Evolutionary conservation across 208 protist genomes (phyloP).

Genomic region (Blechomonas ayalai): DNA sequence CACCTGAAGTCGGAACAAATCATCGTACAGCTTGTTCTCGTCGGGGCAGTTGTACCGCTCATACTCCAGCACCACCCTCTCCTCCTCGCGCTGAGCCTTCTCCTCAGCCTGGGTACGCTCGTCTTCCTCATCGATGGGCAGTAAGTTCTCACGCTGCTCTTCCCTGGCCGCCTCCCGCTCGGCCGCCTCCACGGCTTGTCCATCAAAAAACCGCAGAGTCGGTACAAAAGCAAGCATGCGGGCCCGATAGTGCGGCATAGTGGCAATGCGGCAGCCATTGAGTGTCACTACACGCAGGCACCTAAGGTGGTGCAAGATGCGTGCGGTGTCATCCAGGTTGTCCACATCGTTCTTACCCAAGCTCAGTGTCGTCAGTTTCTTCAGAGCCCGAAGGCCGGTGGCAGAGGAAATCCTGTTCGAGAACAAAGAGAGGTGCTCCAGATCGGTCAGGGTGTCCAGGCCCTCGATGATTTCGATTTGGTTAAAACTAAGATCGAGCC

Average conservation of each 20-base stretch:
- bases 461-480: constrained; percentile 88
- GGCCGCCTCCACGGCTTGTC: constrained; percentile 23
- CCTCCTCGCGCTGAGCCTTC: constrained; percentile 34
- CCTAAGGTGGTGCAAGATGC: constrained; percentile 67
- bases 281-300: constrained; percentile 83
- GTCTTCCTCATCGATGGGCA: constrained; percentile 78
- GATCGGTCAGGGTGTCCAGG: constrained; percentile 68
- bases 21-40: constrained; percentile 65
- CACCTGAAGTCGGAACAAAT: constrained; percentile 47
- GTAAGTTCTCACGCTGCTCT: constrained; percentile 74
- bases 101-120: constrained; percentile 21
- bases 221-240: constrained; percentile 71
- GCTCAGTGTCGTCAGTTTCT: constrained; percentile 80
- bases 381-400: constrained; percentile 57
- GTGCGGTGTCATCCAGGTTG: constrained; percentile 75
- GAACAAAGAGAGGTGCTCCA: constrained; percentile 88
- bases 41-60: constrained; percentile 77
- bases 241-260: constrained; percentile 46
- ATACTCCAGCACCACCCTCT: constrained; percentile 37
- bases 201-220: constrained; percentile 64
- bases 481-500: constrained; percentile 93
- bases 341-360: constrained; percentile 91
- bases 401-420: constrained; percentile 79
- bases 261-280: constrained; percentile 53
- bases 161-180: constrained; percentile 55